Evolutionary conservation across 2,329 filamentous ascomycete species (phyloP).

Genomic region (Leptosphaerulina australis): DNA sequence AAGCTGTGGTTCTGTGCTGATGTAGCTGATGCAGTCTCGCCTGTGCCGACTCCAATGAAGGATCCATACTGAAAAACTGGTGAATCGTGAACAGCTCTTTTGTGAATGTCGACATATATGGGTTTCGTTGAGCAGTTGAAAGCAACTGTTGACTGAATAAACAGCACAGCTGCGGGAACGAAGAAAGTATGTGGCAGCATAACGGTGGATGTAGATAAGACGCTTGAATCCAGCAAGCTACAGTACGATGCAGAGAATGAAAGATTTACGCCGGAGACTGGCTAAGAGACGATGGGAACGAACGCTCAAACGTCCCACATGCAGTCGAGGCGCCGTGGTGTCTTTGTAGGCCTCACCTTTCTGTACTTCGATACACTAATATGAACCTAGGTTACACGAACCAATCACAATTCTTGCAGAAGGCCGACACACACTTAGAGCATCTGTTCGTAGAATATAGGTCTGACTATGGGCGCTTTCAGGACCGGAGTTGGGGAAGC

Average conservation of each 20-base stretch:
- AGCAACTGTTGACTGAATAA: conserved; percentile 45
- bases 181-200: conserved; percentile 40
- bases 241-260: conserved; percentile 4
- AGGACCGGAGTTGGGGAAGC: conserved; percentile 31
- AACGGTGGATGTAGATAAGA: conserved; percentile 23
- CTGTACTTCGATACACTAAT: conserved; percentile 32
- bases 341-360: conserved; percentile 43
- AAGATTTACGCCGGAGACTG: conserved; percentile 7
- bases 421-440: conserved; percentile 21
- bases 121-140: conserved; percentile 49
- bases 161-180: conserved; percentile 42
- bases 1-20: conserved; percentile 54
- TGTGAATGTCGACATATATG: conserved; percentile 54
- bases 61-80: conserved; percentile 52
- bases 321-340: conserved; percentile 31
- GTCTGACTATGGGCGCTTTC: conserved; percentile 29
- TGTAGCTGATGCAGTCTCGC: conserved; percentile 23
- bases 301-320: conserved; percentile 31
- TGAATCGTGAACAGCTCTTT: conserved; percentile 50
- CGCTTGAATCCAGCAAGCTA: conserved; percentile 41
- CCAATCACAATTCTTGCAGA: conserved; percentile 40
- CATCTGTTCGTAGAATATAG: conserved; percentile 27
- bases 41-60: conserved; percentile 51
- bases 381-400: conserved; percentile 26
- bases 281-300: conserved; percentile 24